Evolutionary conservation across 2,329 filamentous ascomycete genomes (phyloP).

Genomic region (Apiospora saccharicola): DNA sequence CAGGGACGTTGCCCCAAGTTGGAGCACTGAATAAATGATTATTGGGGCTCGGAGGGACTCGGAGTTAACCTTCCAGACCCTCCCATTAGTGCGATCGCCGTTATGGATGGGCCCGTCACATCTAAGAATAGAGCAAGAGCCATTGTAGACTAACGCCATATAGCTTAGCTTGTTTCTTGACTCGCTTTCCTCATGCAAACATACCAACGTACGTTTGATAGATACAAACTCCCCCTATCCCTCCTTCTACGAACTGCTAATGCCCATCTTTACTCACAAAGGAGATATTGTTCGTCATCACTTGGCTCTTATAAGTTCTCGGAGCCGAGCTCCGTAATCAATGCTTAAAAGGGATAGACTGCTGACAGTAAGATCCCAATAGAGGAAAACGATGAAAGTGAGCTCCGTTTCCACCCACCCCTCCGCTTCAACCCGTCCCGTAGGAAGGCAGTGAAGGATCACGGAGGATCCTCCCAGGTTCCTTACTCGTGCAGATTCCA

Average conservation of each 20-base stretch:
- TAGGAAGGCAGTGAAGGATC: background rate
- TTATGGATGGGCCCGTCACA: background rate
- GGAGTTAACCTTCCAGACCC: background rate
- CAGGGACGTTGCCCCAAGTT: background rate
- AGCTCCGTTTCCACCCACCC: background rate
- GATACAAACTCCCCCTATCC: background rate
- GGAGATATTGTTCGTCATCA: background rate
- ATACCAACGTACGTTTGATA: background rate
- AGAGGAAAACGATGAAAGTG: background rate
- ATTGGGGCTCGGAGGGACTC: background rate
- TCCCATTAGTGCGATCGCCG: slow-evolving; percentile 11
- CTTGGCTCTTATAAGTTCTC: background rate
- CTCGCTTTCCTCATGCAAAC: background rate
- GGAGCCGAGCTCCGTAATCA: background rate
- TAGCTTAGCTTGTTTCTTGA: background rate
- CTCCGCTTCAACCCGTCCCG: background rate
- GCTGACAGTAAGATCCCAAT: background rate
- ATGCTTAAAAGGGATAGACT: background rate
- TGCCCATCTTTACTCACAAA: background rate
- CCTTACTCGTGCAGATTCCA: background rate
- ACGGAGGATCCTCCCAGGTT: background rate
- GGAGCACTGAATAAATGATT: background rate
- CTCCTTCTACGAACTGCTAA: background rate
- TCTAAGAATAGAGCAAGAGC: slow-evolving; percentile 14
- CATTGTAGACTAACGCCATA: background rate